Conservation (phyloP, 306 rosid genomes). For the Astragalus glycyphyllos region DNA sequence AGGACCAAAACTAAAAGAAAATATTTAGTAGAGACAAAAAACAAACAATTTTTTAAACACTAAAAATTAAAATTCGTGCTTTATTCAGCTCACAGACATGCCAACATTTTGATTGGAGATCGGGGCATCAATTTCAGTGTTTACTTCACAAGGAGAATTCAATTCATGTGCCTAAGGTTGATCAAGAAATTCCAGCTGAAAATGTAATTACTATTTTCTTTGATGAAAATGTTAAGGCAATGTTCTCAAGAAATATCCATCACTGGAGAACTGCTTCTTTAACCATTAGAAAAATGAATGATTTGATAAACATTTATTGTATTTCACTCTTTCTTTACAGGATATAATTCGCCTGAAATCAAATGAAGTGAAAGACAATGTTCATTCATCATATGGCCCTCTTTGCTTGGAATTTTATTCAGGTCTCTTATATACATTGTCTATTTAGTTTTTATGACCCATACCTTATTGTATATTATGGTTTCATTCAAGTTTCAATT, state of each 20-base stretch:
- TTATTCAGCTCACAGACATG: conserved; percentile 44
- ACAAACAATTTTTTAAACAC: too few species aligned
- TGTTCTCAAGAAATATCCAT: not conserved
- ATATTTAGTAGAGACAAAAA: too few species aligned
- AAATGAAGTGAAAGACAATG: conserved; percentile 21
- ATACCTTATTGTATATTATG: too few species aligned
- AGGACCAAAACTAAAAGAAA: too few species aligned
- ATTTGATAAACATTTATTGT: not conserved
- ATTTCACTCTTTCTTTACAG: conserved; percentile 21
- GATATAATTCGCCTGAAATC: not conserved
- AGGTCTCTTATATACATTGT: conserved; percentile 24
- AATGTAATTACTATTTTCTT: conserved; percentile 20
- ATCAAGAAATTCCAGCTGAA: not conserved
- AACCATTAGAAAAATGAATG: not conserved
- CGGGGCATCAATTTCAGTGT: conserved; percentile 42
- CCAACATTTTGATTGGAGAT: conserved; percentile 46
- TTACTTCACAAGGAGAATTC: not conserved
- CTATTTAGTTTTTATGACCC: not conserved
- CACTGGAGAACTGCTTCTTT: not conserved
- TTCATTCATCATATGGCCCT: conserved; percentile 35
- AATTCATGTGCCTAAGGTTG: not conserved
- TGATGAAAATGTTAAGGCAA: not conserved
- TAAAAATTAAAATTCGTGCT: not conserved
- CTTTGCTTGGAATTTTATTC: conserved; percentile 41
- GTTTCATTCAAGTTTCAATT: not conserved